A percentile compares a stretch with the other conserved stretches of the same genome.
phyloP scores from a whole-genome alignment of 2,329 filamentous ascomycete genomes.

The Calonectria pauciramosa region DNA sequence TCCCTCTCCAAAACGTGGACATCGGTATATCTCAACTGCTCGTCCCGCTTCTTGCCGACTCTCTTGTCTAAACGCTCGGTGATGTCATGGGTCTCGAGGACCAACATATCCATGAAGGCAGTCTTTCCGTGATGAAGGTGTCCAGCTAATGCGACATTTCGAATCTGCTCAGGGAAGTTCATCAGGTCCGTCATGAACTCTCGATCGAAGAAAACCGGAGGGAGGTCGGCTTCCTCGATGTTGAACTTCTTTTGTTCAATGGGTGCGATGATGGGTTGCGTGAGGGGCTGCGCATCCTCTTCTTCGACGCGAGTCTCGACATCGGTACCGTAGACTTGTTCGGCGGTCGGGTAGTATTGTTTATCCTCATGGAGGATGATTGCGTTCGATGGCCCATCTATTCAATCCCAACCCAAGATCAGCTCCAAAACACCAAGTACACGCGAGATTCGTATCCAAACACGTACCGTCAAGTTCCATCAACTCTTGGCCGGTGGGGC shows the following conservation, averaged over 20 bases:
- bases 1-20: conserved; percentile 90
- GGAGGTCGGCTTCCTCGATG: conserved; percentile 91
- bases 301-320: conserved; percentile 97
- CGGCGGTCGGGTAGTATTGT: conserved; percentile 98
- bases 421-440: not conserved
- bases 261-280: conserved; percentile 93
- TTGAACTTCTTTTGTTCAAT: conserved; percentile 97
- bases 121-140: conserved; percentile 99
- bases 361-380: conserved; percentile 99
- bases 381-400: conserved; percentile 90
- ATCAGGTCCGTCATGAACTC: conserved; percentile 96
- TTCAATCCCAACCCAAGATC: conserved; percentile 43
- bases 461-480: conserved; percentile 90
- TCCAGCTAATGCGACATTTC: conserved; percentile 92
- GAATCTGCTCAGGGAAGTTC: conserved; percentile 94
- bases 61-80: conserved; percentile 83
- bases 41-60: conserved; percentile 84
- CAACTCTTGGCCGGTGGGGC: conserved; percentile 80
- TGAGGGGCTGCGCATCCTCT: conserved; percentile 93
- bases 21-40: conserved; percentile 95
- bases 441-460: not conserved
- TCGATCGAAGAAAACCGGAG: conserved; percentile 87
- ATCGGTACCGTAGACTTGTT: conserved; percentile 93
- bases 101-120: conserved; percentile 97
- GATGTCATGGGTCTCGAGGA: conserved; percentile 94